Conservation (phyloP, 1,284 basidiomycete species). For the Cryptococcus sp. region DNA sequence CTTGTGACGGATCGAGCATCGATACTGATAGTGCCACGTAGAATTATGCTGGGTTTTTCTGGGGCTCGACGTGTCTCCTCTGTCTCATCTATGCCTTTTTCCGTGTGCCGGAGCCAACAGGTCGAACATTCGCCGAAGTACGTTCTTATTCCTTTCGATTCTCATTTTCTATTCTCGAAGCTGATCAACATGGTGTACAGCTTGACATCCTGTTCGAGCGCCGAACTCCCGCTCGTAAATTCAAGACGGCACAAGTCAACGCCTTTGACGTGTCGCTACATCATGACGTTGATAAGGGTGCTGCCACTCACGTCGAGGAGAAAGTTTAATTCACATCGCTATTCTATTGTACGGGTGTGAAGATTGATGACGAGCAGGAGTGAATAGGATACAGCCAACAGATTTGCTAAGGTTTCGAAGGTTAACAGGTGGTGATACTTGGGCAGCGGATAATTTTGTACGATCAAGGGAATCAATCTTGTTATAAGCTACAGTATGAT, state of each 20-base stretch:
- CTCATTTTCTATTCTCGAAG: background rate
- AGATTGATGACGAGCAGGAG: no score
- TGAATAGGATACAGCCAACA: no score
- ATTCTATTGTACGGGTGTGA: no score
- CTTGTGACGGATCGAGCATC: background rate
- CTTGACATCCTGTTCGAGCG: slow-evolving; percentile 54
- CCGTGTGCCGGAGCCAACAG: slow-evolving; percentile 53
- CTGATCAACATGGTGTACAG: background rate
- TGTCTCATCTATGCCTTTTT: slow-evolving; percentile 52
- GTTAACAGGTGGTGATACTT: no score
- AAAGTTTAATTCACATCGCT: no score
- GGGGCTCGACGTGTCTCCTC: slow-evolving; percentile 43
- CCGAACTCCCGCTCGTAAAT: slow-evolving; percentile 36
- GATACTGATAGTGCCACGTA: background rate
- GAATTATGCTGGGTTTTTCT: slow-evolving; percentile 50
- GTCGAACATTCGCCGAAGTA: slow-evolving; percentile 53
- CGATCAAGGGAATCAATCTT: no score
- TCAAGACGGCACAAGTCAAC: slow-evolving; percentile 25
- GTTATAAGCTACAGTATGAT: no score
- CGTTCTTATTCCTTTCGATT: background rate
- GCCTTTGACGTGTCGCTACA: slow-evolving; percentile 25
- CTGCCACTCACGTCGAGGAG: no score
- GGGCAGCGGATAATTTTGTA: no score
- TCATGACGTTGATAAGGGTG: slow-evolving; percentile 7
- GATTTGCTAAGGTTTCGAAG: no score